Conservation (phyloP, 129 eudicot genomes). For the Lonicera japonica region DNA sequence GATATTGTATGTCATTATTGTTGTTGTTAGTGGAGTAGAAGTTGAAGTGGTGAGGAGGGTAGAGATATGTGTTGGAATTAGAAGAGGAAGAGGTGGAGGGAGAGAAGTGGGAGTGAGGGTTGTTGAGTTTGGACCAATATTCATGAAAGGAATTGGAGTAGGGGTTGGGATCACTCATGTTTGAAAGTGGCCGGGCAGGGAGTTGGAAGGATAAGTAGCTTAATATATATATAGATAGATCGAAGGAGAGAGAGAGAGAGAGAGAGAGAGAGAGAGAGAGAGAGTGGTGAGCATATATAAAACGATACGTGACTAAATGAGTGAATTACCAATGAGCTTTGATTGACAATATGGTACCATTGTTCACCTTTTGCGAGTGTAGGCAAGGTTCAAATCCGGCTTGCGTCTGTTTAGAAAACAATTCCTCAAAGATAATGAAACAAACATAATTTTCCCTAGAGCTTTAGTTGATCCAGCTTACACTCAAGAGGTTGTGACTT, state of each 20-base stretch:
- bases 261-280: not conserved
- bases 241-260: slow-evolving; percentile 2
- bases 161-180: not conserved
- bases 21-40: slow-evolving; percentile 10
- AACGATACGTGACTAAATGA: not conserved
- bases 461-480: too few relatives aligned
- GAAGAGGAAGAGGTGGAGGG: not conserved
- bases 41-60: slow-evolving; percentile 19
- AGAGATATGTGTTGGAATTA: too few relatives aligned
- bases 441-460: not conserved
- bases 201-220: not conserved
- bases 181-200: not conserved
- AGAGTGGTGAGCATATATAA: not conserved
- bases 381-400: too few relatives aligned
- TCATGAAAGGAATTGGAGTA: too few relatives aligned
- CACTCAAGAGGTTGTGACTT: too few relatives aligned
- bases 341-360: not conserved
- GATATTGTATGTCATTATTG: slow-evolving; percentile 6
- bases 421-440: not conserved
- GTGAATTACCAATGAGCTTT: not conserved
- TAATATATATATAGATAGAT: not conserved
- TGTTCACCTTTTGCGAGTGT: not conserved
- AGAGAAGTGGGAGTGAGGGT: slow-evolving; percentile 4
- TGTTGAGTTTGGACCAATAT: too few relatives aligned
- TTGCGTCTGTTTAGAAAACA: not conserved